Base-by-base conservation (phyloP, 139 green algal species). In the Picochlorum sp. region DNA sequence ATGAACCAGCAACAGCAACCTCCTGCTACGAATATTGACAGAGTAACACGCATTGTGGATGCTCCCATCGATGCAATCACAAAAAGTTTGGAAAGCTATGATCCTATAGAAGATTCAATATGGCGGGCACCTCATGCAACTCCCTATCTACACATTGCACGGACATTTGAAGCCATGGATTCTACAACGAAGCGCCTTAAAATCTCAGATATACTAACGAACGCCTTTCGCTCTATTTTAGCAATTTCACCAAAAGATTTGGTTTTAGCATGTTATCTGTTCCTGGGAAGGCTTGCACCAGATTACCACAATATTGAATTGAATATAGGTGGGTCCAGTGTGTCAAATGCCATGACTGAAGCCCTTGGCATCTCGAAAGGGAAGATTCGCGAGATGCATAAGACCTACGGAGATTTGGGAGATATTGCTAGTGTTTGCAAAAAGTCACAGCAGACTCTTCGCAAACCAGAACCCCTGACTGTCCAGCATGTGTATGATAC, bases 91-190 rank as follows among this genome's bases (percentile, higher is more conserved):
- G 45, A 45, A 4, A 41, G 73, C 4, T 88, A 84, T 31, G 37
- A 86, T 45, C 78, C 81, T 0, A 59, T 80, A 52, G 45, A 49
- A 16, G 57, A 86, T 49, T 83, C 86, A 15, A 16, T 63, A 4
- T 90, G 84, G 79, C 38, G 77, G 57, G 26, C 45, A 47, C 69
- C 75, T 6, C 20, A 75, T 16, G 59, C 73, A 1, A 66, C 73
- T 11, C 90, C 90, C 0, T 97, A 97, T 67, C 61, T 88, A 26
- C 83, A 92, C 57, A 57, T 97, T 8, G 79, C 88, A 5, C 60
- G 78, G 6, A 68, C 78, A 0, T 81, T 95, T 44, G 69, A 73
- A 7, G 75, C 80, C 9, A 69, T 88, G 57, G 82, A 89, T 18
- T 55, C 62, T 60, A 94, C 87, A 45, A 86, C 69, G 30, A 90